phyloP scores from a whole-genome alignment of 2,329 filamentous ascomycete species.

The Xylariaceae sp. region DNA sequence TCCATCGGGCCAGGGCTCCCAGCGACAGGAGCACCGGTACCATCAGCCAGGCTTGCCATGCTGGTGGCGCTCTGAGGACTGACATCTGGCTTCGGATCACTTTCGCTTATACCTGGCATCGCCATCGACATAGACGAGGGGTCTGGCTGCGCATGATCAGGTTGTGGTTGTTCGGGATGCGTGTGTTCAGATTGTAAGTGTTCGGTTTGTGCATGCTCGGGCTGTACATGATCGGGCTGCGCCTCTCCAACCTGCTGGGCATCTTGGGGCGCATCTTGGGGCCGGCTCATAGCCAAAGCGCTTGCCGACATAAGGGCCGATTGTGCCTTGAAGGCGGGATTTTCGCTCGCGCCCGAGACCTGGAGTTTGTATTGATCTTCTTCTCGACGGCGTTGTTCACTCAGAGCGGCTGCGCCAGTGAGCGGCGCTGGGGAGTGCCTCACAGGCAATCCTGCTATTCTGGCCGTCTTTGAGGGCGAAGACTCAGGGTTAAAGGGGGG shows the following conservation, averaged over 20 bases:
- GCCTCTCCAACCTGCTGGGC: constrained; percentile 4
- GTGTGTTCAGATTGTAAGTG: constrained; percentile 4
- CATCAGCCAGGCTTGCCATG: constrained; percentile 37
- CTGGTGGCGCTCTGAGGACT: constrained; percentile 39
- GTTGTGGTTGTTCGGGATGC: neutral
- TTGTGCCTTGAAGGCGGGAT: constrained; percentile 49
- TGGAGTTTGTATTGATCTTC: constrained; percentile 40
- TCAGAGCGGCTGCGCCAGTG: constrained; percentile 50
- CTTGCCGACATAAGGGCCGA: constrained; percentile 51
- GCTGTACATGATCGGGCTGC: neutral
- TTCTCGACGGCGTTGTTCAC: constrained; percentile 47
- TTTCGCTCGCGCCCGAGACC: constrained; percentile 44
- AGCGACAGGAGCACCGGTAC: constrained; percentile 36
- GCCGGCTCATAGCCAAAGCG: constrained; percentile 49
- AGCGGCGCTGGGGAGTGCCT: constrained; percentile 43
- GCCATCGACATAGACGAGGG: constrained; percentile 20
- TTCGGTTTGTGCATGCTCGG: constrained; percentile 4
- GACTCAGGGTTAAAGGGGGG: constrained; percentile 33
- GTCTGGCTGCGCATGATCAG: constrained; percentile 10
- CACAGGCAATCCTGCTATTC: constrained; percentile 38
- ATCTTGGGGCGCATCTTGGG: constrained; percentile 43
- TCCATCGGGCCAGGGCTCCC: constrained; percentile 53
- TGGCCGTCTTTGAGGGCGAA: constrained; percentile 52
- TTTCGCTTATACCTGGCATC: constrained; percentile 27
- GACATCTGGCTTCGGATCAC: constrained; percentile 33